Conservation (phyloP, 2,329 filamentous ascomycete genomes). For the Thielaviopsis ethacetica region DNA sequence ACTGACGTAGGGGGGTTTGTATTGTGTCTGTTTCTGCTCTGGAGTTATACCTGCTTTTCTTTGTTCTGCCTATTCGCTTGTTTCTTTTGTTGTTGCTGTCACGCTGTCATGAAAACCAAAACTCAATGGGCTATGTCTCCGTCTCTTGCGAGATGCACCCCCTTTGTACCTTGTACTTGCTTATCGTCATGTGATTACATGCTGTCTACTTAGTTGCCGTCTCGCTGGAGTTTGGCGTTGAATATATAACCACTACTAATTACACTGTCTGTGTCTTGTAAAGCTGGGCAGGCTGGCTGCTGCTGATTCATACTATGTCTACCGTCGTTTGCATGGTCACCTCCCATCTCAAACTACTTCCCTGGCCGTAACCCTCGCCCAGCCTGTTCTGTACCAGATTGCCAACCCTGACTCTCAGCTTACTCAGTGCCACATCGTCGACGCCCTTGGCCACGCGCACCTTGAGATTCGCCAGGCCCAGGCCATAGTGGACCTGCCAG, state of each 20-base stretch:
- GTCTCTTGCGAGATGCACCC: neutral
- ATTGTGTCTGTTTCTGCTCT: neutral
- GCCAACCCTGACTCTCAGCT: conserved; percentile 58
- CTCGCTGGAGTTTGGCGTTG: too few species aligned
- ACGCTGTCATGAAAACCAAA: conserved; percentile 4
- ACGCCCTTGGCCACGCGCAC: conserved; percentile 48
- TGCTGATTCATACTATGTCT: conserved; percentile 13
- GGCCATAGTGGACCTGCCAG: conserved; percentile 96
- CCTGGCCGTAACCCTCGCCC: conserved; percentile 72
- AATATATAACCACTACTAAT: too few species aligned
- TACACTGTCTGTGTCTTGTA: neutral
- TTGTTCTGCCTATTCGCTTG: neutral
- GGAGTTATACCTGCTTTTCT: neutral
- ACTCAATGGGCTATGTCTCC: neutral
- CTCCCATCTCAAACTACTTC: conserved; percentile 74
- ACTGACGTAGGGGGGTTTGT: neutral
- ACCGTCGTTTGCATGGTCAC: conserved; percentile 65
- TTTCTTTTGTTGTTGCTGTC: neutral
- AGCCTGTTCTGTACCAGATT: conserved; percentile 71
- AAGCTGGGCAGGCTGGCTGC: too few species aligned
- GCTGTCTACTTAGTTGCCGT: too few species aligned
- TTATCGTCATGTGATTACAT: neutral
- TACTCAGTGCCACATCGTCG: conserved; percentile 54
- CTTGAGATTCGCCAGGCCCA: conserved; percentile 91
- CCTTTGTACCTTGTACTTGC: neutral